Base-by-base conservation (phyloP, 1,284 basidiomycete genomes). In the Mycosarcoma maydis region DNA sequence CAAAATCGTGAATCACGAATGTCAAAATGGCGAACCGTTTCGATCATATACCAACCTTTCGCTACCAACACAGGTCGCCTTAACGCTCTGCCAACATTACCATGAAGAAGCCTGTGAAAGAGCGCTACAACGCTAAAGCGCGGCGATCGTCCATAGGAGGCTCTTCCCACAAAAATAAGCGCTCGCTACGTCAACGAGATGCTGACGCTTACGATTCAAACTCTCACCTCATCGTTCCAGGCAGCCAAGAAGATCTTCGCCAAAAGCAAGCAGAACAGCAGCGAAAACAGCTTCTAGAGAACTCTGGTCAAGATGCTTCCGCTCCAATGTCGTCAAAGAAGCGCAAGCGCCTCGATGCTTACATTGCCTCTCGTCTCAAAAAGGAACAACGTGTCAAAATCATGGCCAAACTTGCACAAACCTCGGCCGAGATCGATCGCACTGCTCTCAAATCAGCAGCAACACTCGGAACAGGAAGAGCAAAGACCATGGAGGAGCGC, bases 281-380 rank as follows among this genome's bases (percentile, higher is more conserved):
- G 37, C 53, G 67, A 14, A 55, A 44, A 36, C 30, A 64, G 50
- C 61, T 75, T 9, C 60, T 76, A 26, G 64, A 59, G n/a, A 39
- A 54, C 9, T 70, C 68, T 6, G 75, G 72, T 17, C 58, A 65
- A 39, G 70, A 75, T 50, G 72, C 66, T 20, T 41, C 51, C 14
- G 67, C 58, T 27, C 61, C 64, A 37, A 73, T 82, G 55, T 72
- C 75, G 8, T 72, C 76, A 37, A 83, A 83, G 66, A 82, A 82
- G 75, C 70, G 75, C 19, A 80, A 80, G 59, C 73, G 82, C 9
- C 71, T 83, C 38, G 82, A 83, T 46, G 77, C 76, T 13, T 83
- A 78, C 64, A 80, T 83, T 29, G 78, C 76, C 37, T 73, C 72
- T 10, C 79, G 80, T 24, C 70, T 82, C 37, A 78, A 81, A 39